Percentiles rank a stretch among this genome's conserved stretches.
These are phyloP conservation scores for Lentinus tigrinus DNA, from an alignment of 768 basidiomycete species.

Conservation along the genomic window DNA sequence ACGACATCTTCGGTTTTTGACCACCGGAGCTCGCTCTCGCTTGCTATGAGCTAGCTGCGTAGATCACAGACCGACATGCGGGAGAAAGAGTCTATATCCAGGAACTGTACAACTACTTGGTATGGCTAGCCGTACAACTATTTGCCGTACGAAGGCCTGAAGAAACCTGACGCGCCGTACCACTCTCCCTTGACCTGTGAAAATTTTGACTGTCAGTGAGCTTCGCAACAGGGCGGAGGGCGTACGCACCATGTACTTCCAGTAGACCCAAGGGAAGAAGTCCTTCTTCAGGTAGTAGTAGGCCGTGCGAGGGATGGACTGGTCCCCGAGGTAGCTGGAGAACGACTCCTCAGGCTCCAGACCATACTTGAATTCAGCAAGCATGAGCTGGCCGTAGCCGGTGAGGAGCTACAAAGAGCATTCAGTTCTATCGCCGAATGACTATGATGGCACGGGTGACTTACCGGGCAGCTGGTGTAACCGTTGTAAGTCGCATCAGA, in stretches of 20 bases:
- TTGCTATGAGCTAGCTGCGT: too few relatives aligned
- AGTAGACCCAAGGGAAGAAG: conserved; percentile 76
- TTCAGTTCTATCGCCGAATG: background rate
- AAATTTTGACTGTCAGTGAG: background rate
- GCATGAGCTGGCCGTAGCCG: conserved; percentile 78
- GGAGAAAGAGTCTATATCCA: background rate
- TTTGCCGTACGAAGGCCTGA: conserved; percentile 37
- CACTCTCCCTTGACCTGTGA: conserved; percentile 41
- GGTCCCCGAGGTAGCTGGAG: conserved; percentile 62
- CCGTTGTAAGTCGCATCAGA: conserved; percentile 79
- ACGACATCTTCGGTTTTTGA: conserved; percentile 60
- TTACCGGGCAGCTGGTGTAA: conserved; percentile 84
- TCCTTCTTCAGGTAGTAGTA: conserved; percentile 91
- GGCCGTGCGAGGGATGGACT: conserved; percentile 66
- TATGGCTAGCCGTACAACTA: background rate
- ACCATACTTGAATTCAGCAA: conserved; percentile 95
- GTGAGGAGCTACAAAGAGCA: conserved; percentile 63
- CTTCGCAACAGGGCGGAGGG: background rate
- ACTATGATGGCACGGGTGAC: conserved; percentile 25
- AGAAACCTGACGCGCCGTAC: conserved; percentile 45
- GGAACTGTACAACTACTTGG: too few relatives aligned
- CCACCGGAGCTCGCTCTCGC: too few relatives aligned
- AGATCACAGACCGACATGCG: too few relatives aligned
- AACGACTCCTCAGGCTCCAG: conserved; percentile 88
- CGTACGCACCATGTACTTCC: conserved; percentile 63